Conservation (phyloP, 768 basidiomycete species). For the Podaxis mareebaensis region DNA sequence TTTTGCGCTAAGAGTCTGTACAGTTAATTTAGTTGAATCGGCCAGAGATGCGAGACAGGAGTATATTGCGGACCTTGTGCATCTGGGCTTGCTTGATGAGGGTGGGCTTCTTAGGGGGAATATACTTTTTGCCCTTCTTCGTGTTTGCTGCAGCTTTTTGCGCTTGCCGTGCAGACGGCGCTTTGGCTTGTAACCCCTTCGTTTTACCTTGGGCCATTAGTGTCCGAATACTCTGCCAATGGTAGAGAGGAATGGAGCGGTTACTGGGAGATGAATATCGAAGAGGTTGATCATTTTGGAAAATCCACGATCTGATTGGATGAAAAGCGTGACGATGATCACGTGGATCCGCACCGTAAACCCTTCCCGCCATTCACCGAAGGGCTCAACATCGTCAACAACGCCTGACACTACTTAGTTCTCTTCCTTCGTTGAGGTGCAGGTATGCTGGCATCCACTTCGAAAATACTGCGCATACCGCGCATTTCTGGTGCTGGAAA, state of each 20-base stretch:
- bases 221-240: background rate
- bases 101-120: conserved; percentile 79
- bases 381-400: conserved; percentile 24
- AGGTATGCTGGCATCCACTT: conserved; percentile 46
- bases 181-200: conserved; percentile 71
- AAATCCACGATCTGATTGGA: conserved; percentile 1
- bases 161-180: conserved; percentile 55
- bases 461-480: conserved; percentile 53
- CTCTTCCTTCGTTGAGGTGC: conserved; percentile 18
- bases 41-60: background rate
- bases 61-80: conserved; percentile 58
- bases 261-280: background rate
- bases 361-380: conserved; percentile 44
- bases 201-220: conserved; percentile 83
- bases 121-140: conserved; percentile 78
- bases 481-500: conserved; percentile 50
- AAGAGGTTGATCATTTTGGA: background rate
- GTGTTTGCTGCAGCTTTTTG: conserved; percentile 66
- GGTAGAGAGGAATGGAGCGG: background rate
- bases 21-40: background rate
- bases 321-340: conserved; percentile 13
- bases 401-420: conserved; percentile 18
- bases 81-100: conserved; percentile 75
- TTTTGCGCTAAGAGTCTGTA: conserved; percentile 81
- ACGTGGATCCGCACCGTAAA: conserved; percentile 35